Percentiles rank a stretch among this genome's conserved stretches.
phyloP scores from a whole-genome alignment of 75 land plant genomes.

The Picea sitchensis region DNA sequence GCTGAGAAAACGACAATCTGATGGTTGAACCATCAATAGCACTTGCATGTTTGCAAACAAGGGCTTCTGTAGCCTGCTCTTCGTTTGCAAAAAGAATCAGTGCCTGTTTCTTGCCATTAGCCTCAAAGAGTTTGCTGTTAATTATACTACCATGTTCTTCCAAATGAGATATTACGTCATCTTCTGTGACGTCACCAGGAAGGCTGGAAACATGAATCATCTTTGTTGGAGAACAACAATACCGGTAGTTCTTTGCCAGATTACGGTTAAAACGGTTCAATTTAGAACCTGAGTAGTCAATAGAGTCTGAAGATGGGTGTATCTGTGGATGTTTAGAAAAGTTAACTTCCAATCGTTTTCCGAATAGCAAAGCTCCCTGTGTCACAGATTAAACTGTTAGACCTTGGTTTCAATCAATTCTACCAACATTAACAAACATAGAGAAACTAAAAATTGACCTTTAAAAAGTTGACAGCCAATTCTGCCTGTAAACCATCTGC shows the following conservation, averaged over 20 bases:
- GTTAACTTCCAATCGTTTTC: slow-evolving; percentile 90
- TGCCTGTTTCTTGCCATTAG: slow-evolving; percentile 97
- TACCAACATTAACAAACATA: neutral
- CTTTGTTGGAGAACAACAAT: slow-evolving; percentile 97
- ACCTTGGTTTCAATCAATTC: neutral
- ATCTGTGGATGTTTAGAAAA: slow-evolving; percentile 90
- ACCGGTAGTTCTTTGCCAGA: slow-evolving; percentile 84
- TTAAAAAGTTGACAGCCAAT: slow-evolving; percentile 89
- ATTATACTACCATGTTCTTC: slow-evolving; percentile 82
- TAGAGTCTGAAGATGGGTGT: slow-evolving; percentile 80
- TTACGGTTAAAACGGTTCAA: slow-evolving; percentile 95
- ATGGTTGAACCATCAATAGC: slow-evolving; percentile 58
- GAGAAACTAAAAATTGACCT: slow-evolving; percentile 34
- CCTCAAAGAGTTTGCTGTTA: slow-evolving; percentile 83
- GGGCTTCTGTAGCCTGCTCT: slow-evolving; percentile 94
- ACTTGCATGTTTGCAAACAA: slow-evolving; percentile 95
- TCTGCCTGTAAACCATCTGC: slow-evolving; percentile 98
- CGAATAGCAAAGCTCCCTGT: slow-evolving; percentile 88
- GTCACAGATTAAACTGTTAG: neutral
- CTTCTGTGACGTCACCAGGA: slow-evolving; percentile 74
- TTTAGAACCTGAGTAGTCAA: slow-evolving; percentile 80
- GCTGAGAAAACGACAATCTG: slow-evolving; percentile 90
- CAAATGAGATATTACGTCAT: slow-evolving; percentile 66
- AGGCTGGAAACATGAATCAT: slow-evolving; percentile 92
- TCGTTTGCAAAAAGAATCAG: slow-evolving; percentile 83